Percentiles rank a stretch among this genome's conserved stretches.
Evolutionary conservation across 768 basidiomycete genomes (phyloP).

Genomic region (Pleurotus cornucopiae): DNA sequence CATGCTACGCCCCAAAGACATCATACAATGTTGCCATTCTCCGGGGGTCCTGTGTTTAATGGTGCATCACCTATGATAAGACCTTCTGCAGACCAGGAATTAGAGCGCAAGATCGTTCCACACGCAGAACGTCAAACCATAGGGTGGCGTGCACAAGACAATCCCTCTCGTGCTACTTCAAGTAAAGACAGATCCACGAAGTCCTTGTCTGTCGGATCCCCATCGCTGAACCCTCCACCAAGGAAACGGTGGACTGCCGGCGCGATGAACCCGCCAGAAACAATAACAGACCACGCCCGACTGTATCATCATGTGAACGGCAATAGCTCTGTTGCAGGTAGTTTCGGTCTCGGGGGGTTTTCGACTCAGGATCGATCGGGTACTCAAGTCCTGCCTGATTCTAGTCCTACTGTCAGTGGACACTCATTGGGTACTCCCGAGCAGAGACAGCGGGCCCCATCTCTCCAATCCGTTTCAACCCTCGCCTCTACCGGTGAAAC

Average conservation of each 20-base stretch:
- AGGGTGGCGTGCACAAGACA: slow-evolving; percentile 31
- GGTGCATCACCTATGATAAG: slow-evolving; percentile 5
- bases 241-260: slow-evolving; percentile 43
- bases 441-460: slow-evolving; percentile 33
- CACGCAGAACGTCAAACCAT: slow-evolving; percentile 17
- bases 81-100: slow-evolving; percentile 14
- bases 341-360: slow-evolving; percentile 12
- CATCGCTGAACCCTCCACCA: slow-evolving; percentile 46
- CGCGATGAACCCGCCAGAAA: slow-evolving; percentile 13
- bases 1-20: not conserved
- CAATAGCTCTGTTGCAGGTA: slow-evolving; percentile 14
- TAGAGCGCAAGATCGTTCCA: slow-evolving; percentile 31
- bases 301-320: slow-evolving; percentile 19
- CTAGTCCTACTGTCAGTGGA: slow-evolving; percentile 19
- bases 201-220: slow-evolving; percentile 25
- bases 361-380: slow-evolving; percentile 11
- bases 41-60: slow-evolving; percentile 15
- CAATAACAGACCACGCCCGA: slow-evolving; percentile 11
- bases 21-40: slow-evolving; percentile 29
- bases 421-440: slow-evolving; percentile 35
- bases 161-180: slow-evolving; percentile 6
- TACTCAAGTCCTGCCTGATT: slow-evolving; percentile 17
- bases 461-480: slow-evolving; percentile 42
- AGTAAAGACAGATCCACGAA: slow-evolving; percentile 21
- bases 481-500: slow-evolving; percentile 35